A percentile compares a stretch with the other conserved stretches of the same genome.
Conservation (phyloP, 305 asterid genomes). For the Plantago rigida region DNA sequence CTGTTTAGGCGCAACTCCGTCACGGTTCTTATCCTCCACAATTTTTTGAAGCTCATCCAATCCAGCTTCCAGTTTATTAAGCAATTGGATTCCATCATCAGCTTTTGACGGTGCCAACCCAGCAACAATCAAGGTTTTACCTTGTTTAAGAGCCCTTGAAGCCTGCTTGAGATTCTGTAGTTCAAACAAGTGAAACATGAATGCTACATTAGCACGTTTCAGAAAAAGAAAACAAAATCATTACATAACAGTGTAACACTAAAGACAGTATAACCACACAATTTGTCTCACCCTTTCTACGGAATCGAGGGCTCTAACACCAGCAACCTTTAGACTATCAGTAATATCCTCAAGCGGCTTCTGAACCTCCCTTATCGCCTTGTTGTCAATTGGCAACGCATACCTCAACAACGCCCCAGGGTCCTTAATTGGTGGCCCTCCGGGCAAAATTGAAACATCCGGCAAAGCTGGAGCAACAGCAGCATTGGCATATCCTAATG, state of each 20-base stretch:
- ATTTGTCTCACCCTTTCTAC: conserved; percentile 66
- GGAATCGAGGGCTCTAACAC: conserved; percentile 73
- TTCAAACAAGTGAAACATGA: conserved; percentile 17
- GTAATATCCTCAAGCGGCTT: conserved; percentile 95
- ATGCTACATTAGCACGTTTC: conserved; percentile 14
- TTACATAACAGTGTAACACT: background rate
- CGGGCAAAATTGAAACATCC: conserved; percentile 76
- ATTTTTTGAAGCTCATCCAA: conserved; percentile 65
- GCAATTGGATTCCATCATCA: conserved; percentile 68
- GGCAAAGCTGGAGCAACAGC: conserved; percentile 52
- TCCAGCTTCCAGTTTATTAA: conserved; percentile 70
- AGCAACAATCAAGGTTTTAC: conserved; percentile 57
- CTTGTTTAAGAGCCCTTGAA: conserved; percentile 70
- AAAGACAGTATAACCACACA: background rate
- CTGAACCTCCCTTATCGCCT: conserved; percentile 91
- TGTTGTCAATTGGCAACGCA: conserved; percentile 84
- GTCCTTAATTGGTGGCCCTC: conserved; percentile 96
- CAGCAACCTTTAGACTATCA: conserved; percentile 78
- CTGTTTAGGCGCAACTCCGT: conserved; percentile 77
- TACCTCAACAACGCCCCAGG: conserved; percentile 85
- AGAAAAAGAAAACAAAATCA: conserved; percentile 6
- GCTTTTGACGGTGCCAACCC: conserved; percentile 78
- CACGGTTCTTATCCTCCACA: conserved; percentile 69
- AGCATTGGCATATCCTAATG: conserved; percentile 43
- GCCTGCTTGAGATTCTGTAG: conserved; percentile 82